A percentile compares a stretch with the other conserved stretches of the same genome.
Conservation (phyloP, 1,284 basidiomycete species). For the Anthracocystis setariae region DNA sequence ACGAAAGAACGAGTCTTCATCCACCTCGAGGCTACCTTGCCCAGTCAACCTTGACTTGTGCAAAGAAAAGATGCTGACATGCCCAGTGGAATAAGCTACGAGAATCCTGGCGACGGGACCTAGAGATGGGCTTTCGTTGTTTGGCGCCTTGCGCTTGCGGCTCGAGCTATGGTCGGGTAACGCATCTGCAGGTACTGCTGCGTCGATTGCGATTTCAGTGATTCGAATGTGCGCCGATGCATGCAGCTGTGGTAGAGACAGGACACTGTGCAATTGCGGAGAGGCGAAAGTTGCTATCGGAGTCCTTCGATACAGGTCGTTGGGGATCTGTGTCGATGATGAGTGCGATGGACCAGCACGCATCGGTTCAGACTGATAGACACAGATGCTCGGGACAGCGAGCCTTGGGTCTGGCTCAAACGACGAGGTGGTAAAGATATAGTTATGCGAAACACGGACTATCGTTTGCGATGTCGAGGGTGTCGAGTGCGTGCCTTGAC, state of each 20-base stretch:
- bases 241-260: not conserved
- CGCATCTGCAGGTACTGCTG: not conserved
- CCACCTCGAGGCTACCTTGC: not conserved
- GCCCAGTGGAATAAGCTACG: conserved; percentile 61
- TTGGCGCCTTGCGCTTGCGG: conserved; percentile 16
- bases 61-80: conserved; percentile 59
- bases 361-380: conserved; percentile 14
- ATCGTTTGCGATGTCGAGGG: conserved; percentile 13
- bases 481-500: not conserved
- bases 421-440: conserved; percentile 28
- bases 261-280: conserved; percentile 1
- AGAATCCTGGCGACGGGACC: conserved; percentile 21
- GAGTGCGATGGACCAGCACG: not conserved
- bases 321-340: not conserved
- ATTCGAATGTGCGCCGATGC: not conserved
- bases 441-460: conserved; percentile 27
- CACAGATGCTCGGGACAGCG: conserved; percentile 8
- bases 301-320: conserved; percentile 10
- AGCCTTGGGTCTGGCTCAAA: not conserved
- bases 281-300: conserved; percentile 17
- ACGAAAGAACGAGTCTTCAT: conserved; percentile 21
- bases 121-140: not conserved
- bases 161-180: not conserved
- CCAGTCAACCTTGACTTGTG: not conserved
- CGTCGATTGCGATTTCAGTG: conserved; percentile 37